A percentile compares a stretch with the other conserved stretches of the same genome.
Conservation (phyloP, 805 yeast genomes). For the Lipomyces oligophaga region DNA sequence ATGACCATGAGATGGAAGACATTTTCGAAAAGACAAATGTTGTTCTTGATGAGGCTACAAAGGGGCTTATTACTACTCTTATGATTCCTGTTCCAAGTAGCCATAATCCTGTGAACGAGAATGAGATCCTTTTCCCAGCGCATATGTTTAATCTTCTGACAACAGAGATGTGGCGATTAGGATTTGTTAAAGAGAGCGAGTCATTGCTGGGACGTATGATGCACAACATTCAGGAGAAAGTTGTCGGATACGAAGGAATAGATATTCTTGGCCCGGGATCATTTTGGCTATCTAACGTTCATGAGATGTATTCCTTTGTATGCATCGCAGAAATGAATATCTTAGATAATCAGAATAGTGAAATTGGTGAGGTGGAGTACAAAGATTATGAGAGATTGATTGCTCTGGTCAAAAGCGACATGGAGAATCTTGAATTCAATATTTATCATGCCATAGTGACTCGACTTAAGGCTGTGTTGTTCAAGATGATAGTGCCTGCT, state of each 20-base stretch:
- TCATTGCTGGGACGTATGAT: constrained; percentile 84
- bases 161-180: constrained; percentile 98
- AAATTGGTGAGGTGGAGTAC: constrained; percentile 84
- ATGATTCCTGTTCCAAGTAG: constrained; percentile 83
- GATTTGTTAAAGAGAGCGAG: constrained; percentile 88
- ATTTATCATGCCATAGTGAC: constrained; percentile 97
- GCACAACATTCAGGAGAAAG: constrained; percentile 79
- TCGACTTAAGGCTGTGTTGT: constrained; percentile 84
- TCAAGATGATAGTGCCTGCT: constrained; percentile 90
- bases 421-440: constrained; percentile 87
- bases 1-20: constrained; percentile 37
- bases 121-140: constrained; percentile 94
- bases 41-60: constrained; percentile 78
- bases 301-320: constrained; percentile 91
- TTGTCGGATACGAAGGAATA: constrained; percentile 74
- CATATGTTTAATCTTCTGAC: constrained; percentile 86
- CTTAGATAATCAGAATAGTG: constrained; percentile 71
- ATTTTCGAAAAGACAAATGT: constrained; percentile 36
- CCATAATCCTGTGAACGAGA: constrained; percentile 74
- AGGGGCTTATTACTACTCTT: constrained; percentile 78
- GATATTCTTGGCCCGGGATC: constrained; percentile 90
- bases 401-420: constrained; percentile 88
- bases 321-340: constrained; percentile 92
- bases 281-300: constrained; percentile 95
- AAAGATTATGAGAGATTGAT: constrained; percentile 84